Base-by-base conservation (phyloP, 2,329 filamentous ascomycete species). In the Botryotinia calthae region DNA sequence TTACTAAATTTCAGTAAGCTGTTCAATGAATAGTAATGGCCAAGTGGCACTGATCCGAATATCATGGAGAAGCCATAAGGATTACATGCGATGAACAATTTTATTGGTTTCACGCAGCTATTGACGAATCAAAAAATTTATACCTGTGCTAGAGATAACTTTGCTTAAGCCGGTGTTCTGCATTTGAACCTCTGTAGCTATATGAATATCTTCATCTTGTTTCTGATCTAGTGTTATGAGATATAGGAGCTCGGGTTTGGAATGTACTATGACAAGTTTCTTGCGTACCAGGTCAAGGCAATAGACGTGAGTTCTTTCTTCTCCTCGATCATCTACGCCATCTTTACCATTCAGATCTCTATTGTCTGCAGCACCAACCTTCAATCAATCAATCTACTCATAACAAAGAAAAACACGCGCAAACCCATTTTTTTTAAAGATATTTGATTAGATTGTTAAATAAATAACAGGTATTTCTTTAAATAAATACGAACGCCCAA, bases 401-500 rank as follows among this genome's bases (percentile, higher is more conserved):
- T 5, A 46, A 31, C 16, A 31, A 58, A 67, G 9, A 6, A 18
- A 25, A 42, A 42, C 5, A 18, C 48, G 22, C 28, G 20, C 7
- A 7, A 58, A 70, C 4, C 18, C 31, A 10, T 2, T 25, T 28
- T 3, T 40, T 48, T 34, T 34, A 7, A 9, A 37, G 16, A 44
- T 20, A 7, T 46, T 22, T 14, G n/a, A 46, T 37, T 63, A 51
- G 48, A 70, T 63, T 63, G 48, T 70, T 37, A 56, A 42, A 64
- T 37, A 65, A 31, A 54, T 31, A n/a, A 8, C 46, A 54, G 51
- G 48, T 40, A n/a, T 46, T 63, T 63, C 25, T 48, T 51, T 40
- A 10, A 51, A 63, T 70, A 51, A 48, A 70, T 63, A 31, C 66
- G 25, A 44, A 62, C 62, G 46, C 37, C 59, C 22, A 34, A 66